Base-by-base conservation (phyloP, 768 basidiomycete species). In the Tulasnella sp. region DNA sequence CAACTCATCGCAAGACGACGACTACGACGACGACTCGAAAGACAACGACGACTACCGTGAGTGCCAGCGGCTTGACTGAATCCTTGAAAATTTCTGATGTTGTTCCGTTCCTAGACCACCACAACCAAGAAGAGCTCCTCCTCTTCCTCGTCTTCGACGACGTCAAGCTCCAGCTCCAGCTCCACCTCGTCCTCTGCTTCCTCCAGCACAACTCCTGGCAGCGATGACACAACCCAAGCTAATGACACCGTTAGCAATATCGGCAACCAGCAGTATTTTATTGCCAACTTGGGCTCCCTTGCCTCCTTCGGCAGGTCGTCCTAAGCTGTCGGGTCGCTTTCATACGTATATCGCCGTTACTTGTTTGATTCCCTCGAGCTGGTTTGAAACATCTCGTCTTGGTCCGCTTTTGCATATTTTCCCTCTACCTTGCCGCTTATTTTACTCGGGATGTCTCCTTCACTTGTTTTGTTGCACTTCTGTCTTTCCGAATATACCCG, bases 11-110 rank as follows among this genome's bases (percentile, higher is more conserved):
- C 4, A 67, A 72, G 5, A 74, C 76, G 15, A 42, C 40, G 5
- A 67, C 76, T 8, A 74, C 76, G 15, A 42, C 40, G 5, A 77
- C 76, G 42, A 73, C 72, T 73, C 39, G 42, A n/a, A 73, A 37
- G 22, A 58, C 72, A 2, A 49, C 40, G 6, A 58, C 34, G 7
- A 73, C 72, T 4, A 73, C 72, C 8, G 72, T 49, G 36, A 42
- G 72, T 54, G n/a, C 38, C 9, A 7, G 40, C 19, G 15, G 29
- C 14, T 15, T 36, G 0, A 6, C 67, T 39, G 19, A 3, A 4
- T n/a, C 12, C 22, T 31, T 4, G 17, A 8, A 4, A 25, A 31
- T 49, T 37, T 25, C 29, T 31, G n/a, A n/a, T n/a, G 42, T 42
- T 42, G 17, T 8, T 25, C 70, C 40, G 9, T 6, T n/a, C 36